Percentiles rank a stretch among this genome's conserved stretches.
These are phyloP conservation scores for Gremmenia infestans DNA, from an alignment of 2,329 filamentous ascomycete species.

Conservation along the genomic window DNA sequence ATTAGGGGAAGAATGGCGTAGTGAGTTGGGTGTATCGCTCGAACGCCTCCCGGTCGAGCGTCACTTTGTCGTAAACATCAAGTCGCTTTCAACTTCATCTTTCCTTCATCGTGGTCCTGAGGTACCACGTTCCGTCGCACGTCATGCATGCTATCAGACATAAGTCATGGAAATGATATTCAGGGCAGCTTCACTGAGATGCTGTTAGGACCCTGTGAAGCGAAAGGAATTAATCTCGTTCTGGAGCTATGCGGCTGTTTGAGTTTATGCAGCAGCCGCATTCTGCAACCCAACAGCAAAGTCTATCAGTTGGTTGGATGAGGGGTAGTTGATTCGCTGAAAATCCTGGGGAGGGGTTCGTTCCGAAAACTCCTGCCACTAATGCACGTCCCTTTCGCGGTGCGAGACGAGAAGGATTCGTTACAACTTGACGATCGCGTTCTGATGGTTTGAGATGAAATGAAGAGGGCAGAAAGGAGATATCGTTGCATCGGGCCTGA, in stretches of 20 bases:
- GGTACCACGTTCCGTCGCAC: neutral
- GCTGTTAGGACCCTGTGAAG: neutral
- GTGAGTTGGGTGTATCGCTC: neutral
- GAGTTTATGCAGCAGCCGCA: neutral
- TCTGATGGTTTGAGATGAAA: conserved; percentile 6
- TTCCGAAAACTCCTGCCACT: neutral
- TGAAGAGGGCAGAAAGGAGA: neutral
- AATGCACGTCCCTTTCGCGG: neutral
- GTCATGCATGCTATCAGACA: neutral
- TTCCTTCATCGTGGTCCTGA: neutral
- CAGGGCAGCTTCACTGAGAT: neutral
- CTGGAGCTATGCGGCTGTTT: neutral
- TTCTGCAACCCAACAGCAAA: neutral
- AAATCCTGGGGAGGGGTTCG: neutral
- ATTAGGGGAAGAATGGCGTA: neutral
- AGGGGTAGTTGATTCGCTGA: neutral
- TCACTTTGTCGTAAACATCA: neutral
- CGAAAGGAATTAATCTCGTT: neutral
- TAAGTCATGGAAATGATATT: neutral
- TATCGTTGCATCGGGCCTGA: neutral
- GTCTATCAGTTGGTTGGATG: neutral
- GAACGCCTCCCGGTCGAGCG: neutral
- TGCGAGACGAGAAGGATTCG: conserved; percentile 6
- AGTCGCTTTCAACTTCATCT: neutral
- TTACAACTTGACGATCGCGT: conserved; percentile 9